Evolutionary conservation across 208 protist species (phyloP), one percentile per base, ranked within the genome.

Genomic region (Trypanosoma avium): DNA sequence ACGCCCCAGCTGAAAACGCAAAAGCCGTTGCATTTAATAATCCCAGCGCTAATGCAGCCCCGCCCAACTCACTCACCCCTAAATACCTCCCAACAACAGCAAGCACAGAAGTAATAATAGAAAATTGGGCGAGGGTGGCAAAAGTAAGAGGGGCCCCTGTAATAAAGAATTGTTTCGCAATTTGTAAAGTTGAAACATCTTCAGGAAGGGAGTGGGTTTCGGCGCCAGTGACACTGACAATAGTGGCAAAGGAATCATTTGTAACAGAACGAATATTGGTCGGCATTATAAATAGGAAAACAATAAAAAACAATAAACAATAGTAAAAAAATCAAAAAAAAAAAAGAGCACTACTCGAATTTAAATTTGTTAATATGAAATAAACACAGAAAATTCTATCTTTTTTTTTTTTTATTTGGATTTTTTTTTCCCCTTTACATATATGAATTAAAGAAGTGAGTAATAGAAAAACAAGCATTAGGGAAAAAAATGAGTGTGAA

Each of bases 1-100:
- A 94, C 24, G 89, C 77, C 9, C 88, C 88, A 2, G 88, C 86
- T 40, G 83, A 81, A 67, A 94, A 91, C 13, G 88, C 88, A 56
- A 92, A 94, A 17, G 83, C 88, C 29, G 88, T 94, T 22, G 88
- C 88, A 52, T 94, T 94, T 27, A 94, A 67, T 26, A 94, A 66
- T 1, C 88, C 86, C 43, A 90, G 56, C 1, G 88, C 88, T 26
- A 94, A 63, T 4, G 88, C 77, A 1, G 79, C 79, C 35, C 83
- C 88, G 54, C 85, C 88, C 46, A 94, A 73, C 32, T 82, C 81
- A 53, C 83, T 66, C 17, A 84, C 72, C 21, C 82, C 83, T 13
- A 94, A 62, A 30, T 79, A 60, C 54, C 46, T 55, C 4, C 88
- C 88, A 50, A 88, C 75, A 29, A 91, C 73, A 36, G 83, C 42